A percentile compares a stretch with the other conserved stretches of the same genome.
These are phyloP conservation scores for Triticum dicoccoides DNA, from an alignment of 176 grass and related monocot genomes.

Conservation along the genomic window DNA sequence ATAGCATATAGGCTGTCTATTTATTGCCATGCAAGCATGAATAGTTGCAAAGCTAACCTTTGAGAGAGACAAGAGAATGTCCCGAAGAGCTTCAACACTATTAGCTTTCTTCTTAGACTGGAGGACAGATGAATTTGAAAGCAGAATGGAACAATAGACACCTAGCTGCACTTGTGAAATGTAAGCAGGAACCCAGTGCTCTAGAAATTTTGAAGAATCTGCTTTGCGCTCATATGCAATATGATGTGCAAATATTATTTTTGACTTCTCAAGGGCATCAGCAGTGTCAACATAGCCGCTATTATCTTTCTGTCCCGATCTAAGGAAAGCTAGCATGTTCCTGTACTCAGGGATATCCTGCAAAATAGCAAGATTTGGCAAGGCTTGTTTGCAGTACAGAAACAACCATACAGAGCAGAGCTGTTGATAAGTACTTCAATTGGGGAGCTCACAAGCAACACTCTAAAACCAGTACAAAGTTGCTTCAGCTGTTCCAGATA, in stretches of 20 bases:
- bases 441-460: constrained; percentile 62
- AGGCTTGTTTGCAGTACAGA: constrained; percentile 21
- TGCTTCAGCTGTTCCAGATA: constrained; percentile 54
- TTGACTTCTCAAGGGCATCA: constrained; percentile 45
- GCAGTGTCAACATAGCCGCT: constrained; percentile 4
- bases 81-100: constrained; percentile 46
- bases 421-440: constrained; percentile 42
- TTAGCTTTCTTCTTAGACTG: constrained; percentile 46
- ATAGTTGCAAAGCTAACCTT: constrained; percentile 43
- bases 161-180: constrained; percentile 71
- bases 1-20: not conserved
- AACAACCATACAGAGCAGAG: constrained; percentile 1
- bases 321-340: constrained; percentile 72
- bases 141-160: constrained; percentile 57
- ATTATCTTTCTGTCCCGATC: constrained; percentile 23
- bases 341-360: constrained; percentile 67
- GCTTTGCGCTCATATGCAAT: constrained; percentile 62
- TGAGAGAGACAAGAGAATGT: constrained; percentile 45
- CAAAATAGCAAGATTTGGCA: constrained; percentile 47
- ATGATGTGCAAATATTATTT: constrained; percentile 47
- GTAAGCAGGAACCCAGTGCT: constrained; percentile 78
- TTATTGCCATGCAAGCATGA: constrained; percentile 9
- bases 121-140: constrained; percentile 47
- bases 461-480: constrained; percentile 55
- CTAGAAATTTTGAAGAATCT: constrained; percentile 49